Percentiles rank a stretch among this genome's conserved stretches.
phyloP scores from a whole-genome alignment of 2,329 filamentous ascomycete species.

The Sporothrix brunneoviolacea region DNA sequence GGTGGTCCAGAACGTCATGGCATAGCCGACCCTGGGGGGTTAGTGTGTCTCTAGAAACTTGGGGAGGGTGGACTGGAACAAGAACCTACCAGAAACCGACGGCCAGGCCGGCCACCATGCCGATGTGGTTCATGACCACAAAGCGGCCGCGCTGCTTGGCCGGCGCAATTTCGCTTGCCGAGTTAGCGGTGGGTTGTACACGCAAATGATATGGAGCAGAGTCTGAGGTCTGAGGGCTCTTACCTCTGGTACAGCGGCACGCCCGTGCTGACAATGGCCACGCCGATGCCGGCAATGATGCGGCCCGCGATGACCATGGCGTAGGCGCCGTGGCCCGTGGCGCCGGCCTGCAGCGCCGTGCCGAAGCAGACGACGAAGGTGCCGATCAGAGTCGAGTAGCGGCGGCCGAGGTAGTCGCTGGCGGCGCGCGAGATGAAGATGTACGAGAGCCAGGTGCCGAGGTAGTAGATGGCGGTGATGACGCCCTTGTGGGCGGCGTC shows the following conservation, averaged over 20 bases:
- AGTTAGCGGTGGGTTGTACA: constrained; percentile 22
- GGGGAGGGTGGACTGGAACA: too few species aligned
- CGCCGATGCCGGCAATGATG: constrained; percentile 45
- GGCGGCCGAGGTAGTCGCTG: constrained; percentile 45
- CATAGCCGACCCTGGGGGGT: constrained; percentile 53
- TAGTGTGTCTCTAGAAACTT: too few species aligned
- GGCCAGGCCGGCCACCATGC: constrained; percentile 48
- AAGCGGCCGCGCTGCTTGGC: constrained; percentile 47
- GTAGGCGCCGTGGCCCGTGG: constrained; percentile 34
- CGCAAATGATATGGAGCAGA: neutral
- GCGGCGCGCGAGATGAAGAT: constrained; percentile 46
- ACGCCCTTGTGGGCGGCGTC: constrained; percentile 41
- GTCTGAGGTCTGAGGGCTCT: constrained; percentile 29
- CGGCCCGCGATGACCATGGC: constrained; percentile 45
- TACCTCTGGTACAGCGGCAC: constrained; percentile 55
- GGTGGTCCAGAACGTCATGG: constrained; percentile 45
- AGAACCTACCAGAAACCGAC: constrained; percentile 50
- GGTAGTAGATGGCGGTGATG: constrained; percentile 51
- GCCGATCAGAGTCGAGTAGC: constrained; percentile 43
- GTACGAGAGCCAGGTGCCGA: constrained; percentile 50
- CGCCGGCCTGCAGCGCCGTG: constrained; percentile 40
- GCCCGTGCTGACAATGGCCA: constrained; percentile 48
- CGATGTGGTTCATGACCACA: constrained; percentile 54
- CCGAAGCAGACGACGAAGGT: constrained; percentile 42
- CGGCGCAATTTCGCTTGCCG: constrained; percentile 50